These are phyloP conservation scores for Paradendryphiella salina DNA, from an alignment of 2,329 filamentous ascomycete genomes.

Conservation along the genomic window DNA sequence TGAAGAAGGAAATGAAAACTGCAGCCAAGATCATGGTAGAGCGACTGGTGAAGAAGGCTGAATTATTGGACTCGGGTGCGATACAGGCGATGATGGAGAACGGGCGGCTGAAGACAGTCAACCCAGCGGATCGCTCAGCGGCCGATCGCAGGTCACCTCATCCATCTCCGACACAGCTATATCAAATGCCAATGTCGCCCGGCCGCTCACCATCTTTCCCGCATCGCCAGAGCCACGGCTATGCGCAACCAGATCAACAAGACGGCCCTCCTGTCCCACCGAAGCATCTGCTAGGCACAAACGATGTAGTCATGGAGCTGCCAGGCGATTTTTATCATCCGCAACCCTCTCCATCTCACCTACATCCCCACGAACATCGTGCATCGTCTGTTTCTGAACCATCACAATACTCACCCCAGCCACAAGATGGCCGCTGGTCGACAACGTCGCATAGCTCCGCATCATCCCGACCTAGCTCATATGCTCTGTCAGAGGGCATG, in stretches of 20 bases:
- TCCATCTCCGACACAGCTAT: slow-evolving; percentile 29
- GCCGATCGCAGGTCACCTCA: slow-evolving; percentile 22
- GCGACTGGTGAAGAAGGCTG: slow-evolving; percentile 71
- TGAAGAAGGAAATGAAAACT: slow-evolving; percentile 68
- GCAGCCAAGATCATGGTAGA: slow-evolving; percentile 69
- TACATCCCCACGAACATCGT: slow-evolving; percentile 32
- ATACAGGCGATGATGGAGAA: slow-evolving; percentile 70
- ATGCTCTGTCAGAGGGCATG: slow-evolving; percentile 41
- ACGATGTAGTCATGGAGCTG: slow-evolving; percentile 48
- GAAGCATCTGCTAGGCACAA: slow-evolving; percentile 31
- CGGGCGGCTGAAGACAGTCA: slow-evolving; percentile 64
- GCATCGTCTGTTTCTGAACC: slow-evolving; percentile 29
- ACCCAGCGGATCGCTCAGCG: slow-evolving; percentile 48
- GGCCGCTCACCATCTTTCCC: slow-evolving; percentile 27
- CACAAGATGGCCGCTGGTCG: slow-evolving; percentile 41
- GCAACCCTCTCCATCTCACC: slow-evolving; percentile 32
- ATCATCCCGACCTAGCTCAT: slow-evolving; percentile 43
- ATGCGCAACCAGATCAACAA: slow-evolving; percentile 15
- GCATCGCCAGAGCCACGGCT: slow-evolving; percentile 9
- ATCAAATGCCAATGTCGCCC: slow-evolving; percentile 38
- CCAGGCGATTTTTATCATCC: slow-evolving; percentile 49
- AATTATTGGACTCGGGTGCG: slow-evolving; percentile 67
- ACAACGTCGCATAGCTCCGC: slow-evolving; percentile 31
- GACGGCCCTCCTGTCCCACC: slow-evolving; percentile 18
- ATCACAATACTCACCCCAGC: slow-evolving; percentile 30